These are phyloP conservation scores for Clavariopsis aquatica DNA, from an alignment of 495 filamentous ascomycete genomes.

Conservation along the genomic window DNA sequence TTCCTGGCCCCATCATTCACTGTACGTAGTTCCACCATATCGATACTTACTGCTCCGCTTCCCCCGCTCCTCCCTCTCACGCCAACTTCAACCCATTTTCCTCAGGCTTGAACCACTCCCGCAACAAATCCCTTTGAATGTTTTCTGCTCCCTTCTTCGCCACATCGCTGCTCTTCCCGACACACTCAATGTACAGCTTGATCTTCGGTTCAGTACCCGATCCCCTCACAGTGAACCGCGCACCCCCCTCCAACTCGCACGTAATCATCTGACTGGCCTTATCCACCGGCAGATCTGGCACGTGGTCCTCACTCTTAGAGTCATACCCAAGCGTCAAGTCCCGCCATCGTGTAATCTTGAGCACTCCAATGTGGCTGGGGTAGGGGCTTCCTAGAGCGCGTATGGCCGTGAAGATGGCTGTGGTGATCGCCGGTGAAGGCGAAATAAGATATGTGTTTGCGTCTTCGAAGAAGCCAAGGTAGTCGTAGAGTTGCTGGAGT, in stretches of 20 bases:
- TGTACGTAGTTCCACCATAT: no score
- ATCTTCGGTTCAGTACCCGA: constrained; percentile 69
- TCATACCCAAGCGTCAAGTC: constrained; percentile 70
- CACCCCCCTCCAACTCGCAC: constrained; percentile 61
- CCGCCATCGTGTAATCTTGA: constrained; percentile 63
- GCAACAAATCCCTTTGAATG: constrained; percentile 53
- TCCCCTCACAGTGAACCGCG: constrained; percentile 66
- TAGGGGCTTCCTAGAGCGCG: constrained; percentile 51
- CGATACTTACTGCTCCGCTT: not conserved
- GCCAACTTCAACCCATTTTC: constrained; percentile 37
- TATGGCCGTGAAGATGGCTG: constrained; percentile 58
- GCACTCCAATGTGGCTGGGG: constrained; percentile 50
- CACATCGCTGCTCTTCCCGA: constrained; percentile 39
- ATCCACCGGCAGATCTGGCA: constrained; percentile 62
- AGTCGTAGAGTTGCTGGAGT: constrained; percentile 61
- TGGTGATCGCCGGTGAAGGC: constrained; percentile 54
- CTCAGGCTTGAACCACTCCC: constrained; percentile 58
- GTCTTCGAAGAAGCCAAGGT: constrained; percentile 66
- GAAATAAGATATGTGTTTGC: constrained; percentile 70
- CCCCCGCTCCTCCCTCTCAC: constrained; percentile 7
- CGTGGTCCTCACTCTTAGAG: constrained; percentile 55
- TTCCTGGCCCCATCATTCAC: not conserved
- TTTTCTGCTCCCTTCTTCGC: constrained; percentile 58
- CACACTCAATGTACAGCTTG: constrained; percentile 48
- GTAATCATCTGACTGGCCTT: constrained; percentile 69